A percentile compares a stretch with the other conserved stretches of the same genome.
These are phyloP conservation scores for Erodium texanum DNA, from an alignment of 441 rosid species.

Conservation along the genomic window DNA sequence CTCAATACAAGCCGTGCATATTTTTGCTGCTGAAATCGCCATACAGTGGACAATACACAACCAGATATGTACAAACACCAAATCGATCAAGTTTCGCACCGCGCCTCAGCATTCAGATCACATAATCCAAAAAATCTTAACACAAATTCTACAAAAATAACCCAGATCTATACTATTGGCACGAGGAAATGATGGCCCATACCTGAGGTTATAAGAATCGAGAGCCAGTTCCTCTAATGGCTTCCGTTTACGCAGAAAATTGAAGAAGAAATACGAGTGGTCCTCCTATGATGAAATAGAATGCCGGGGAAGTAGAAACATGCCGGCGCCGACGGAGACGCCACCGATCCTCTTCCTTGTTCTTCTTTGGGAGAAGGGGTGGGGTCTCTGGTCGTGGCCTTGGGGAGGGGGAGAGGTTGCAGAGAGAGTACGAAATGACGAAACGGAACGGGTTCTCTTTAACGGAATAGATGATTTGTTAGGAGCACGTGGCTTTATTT, in stretches of 20 bases:
- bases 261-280: neutral
- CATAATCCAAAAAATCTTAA: neutral
- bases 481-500: neutral
- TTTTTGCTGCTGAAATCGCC: neutral
- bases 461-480: neutral
- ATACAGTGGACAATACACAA: neutral
- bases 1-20: neutral
- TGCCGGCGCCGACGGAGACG: neutral
- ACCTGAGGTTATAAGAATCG: neutral
- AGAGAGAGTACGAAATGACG: neutral
- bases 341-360: conserved; percentile 4
- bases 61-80: neutral
- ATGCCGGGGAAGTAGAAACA: neutral
- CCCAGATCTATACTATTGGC: neutral
- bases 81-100: neutral
- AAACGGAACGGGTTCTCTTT: neutral
- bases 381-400: neutral
- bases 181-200: neutral
- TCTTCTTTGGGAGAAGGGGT: neutral
- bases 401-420: neutral
- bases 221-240: neutral
- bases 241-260: neutral
- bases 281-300: neutral
- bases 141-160: neutral
- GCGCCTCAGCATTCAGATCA: neutral